Base-by-base conservation (phyloP, 306 rosid species). In the Geum urbanum region DNA sequence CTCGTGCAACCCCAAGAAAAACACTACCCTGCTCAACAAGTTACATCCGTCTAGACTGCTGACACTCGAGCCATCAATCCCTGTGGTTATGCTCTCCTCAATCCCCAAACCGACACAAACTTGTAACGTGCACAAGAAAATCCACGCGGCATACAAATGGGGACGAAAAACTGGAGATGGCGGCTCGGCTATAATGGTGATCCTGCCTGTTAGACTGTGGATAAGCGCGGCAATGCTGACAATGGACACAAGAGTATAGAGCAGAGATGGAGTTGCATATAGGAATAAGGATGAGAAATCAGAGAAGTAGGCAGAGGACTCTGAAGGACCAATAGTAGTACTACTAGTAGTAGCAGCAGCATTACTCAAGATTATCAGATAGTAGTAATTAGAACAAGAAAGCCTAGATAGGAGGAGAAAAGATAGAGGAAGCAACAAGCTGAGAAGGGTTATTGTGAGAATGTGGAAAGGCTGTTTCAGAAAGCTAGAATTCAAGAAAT, bases 1-100 rank as follows among this genome's bases (percentile, higher is more conserved):
- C 71, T 89, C 88, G 27, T 94, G 96, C 79, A 90, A 20, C 5
- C 98, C 98, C 19, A 94, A n/a, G 18, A 90, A 78, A 55, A 94
- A 88, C 37, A 84, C 9, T 8, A 74, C 62, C 49, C 84, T 74
- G 74, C 89, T 85, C 10, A 83, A 16, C 14, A 88, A 61, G 5
- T 59, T 59, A 35, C 91, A 78, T 46, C 73, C 61, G 71, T 74
- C 82, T 1, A 70, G 79, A 46, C 76, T 52, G 43, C 67, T 65
- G 0, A 77, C 48, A 22, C 73, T 77, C 10, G 73, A 53, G 10
- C 49, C 83, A 7, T 74, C 81, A 0, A 78, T 15, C n/a, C 76
- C 86, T 0, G 73, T 72, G 4, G 64, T 57, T 44, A 85, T 71
- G 80, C 78, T 80, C 9, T 84, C 89, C 19, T 84, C 87, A 8